Evolutionary conservation across 1,284 basidiomycete genomes (phyloP).

Genomic region (Marasmius fiardii): DNA sequence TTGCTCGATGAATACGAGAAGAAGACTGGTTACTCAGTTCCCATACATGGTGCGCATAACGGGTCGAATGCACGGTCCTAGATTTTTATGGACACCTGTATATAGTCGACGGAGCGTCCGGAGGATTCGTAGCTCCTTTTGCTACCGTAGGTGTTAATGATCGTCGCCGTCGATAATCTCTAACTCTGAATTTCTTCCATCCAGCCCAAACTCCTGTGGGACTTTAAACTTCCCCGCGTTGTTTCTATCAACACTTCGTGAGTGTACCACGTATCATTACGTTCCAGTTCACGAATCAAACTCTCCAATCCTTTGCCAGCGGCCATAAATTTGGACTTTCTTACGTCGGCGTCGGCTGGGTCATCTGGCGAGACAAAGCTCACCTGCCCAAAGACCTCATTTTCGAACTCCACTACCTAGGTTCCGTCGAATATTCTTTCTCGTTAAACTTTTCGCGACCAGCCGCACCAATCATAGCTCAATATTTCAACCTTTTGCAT

Average conservation of each 20-base stretch:
- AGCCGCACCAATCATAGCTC: constrained; percentile 86
- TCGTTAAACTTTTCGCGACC: constrained; percentile 95
- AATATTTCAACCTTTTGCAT: constrained; percentile 90
- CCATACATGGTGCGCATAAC: constrained; percentile 70
- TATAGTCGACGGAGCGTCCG: constrained; percentile 74
- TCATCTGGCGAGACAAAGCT: constrained; percentile 77
- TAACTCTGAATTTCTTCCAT: constrained; percentile 15
- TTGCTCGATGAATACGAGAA: constrained; percentile 84
- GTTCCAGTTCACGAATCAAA: constrained; percentile 3
- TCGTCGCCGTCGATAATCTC: neutral
- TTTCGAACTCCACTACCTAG: constrained; percentile 88
- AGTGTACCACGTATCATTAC: constrained; percentile 12
- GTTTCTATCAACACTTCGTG: constrained; percentile 83
- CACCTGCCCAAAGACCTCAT: constrained; percentile 86
- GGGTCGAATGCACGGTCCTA: constrained; percentile 22
- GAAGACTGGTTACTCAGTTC: constrained; percentile 76
- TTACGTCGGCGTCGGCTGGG: constrained; percentile 89
- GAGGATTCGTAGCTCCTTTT: constrained; percentile 86
- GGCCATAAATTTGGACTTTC: constrained; percentile 89
- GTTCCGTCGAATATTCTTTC: constrained; percentile 68
- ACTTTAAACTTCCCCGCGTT: constrained; percentile 85
- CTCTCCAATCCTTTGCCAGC: constrained; percentile 21
- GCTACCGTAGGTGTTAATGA: constrained; percentile 43
- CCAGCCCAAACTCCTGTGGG: constrained; percentile 80
- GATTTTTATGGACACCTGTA: neutral